Evolutionary conservation across 108 stramenopile genomes (phyloP), one percentile per base, ranked within the genome.

Genomic region (Cyclostephanos invisitatus): DNA sequence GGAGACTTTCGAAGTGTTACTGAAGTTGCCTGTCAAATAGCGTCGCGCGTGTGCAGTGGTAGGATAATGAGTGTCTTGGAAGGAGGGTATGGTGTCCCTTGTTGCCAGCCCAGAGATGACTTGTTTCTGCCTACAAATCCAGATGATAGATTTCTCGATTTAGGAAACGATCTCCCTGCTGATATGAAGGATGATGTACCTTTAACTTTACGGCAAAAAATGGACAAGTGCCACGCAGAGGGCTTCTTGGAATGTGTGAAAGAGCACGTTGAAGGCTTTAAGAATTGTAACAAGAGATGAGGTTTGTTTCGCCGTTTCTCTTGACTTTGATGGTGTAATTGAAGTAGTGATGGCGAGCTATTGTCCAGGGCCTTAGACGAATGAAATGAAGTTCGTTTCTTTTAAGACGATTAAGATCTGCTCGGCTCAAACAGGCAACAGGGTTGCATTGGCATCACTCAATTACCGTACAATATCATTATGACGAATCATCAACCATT

Each of bases 51-150:
- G 51, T 99, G 98, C 85, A 91, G 91, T 74, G 98, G 98, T 7
- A 86, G 96, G 55, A 75, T 99, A 11, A 71, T 99, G 12, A 93
- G 92, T 62, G 87, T 98, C 11, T 78, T 99, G 24, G 98, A 99
- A 78, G 98, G 98, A 9, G 98, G 98, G n/a, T 99, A 99, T 75
- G 98, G 96, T 17, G 89, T 95, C 48, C 93, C 93, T 17, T 94
- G 93, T 56, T 94, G 93, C 79, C 74, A 82, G 27, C 85, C 80
- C 18, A 70, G 74, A 53, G 68, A 66, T 36, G 77, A 82, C 60
- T 37, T 84, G 7, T 88, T 88, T 47, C 81, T 88, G 37, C 87
- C 85, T 2, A 62, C 47, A 9, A 35, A 61, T 37, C 11, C 72
- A 21, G 60, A 54, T 22, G 77, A 74, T 24, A 62, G 76, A 29